Evolutionary conservation across 2,329 filamentous ascomycete genomes (phyloP), one percentile per base, ranked within the genome.

Genomic region (Ceratocystis harringtonii): DNA sequence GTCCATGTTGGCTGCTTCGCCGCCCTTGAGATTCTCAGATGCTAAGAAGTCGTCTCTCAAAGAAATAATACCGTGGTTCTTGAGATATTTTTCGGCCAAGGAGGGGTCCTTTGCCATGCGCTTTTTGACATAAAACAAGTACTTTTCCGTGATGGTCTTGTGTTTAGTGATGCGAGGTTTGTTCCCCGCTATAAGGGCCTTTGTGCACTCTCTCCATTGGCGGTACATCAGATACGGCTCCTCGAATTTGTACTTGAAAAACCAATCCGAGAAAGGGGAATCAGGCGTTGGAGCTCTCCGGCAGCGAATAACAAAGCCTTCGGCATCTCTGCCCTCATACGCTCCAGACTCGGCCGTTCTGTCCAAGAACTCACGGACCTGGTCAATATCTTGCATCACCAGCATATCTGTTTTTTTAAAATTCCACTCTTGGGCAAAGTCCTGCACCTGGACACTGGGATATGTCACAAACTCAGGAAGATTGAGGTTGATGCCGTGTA

Each of bases 181-280:
- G 70, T 84, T 88, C 15, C 88, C 88, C 1, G 81, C 72, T 70
- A 99, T 96, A 66, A 97, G 76, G 4, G 89, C 83, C 74, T 96
- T 97, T 52, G 94, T 99, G 73, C 89, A 95, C 77, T 99, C 94
- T 68, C 94, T 86, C 94, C 94, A 99, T 77, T 99, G 94, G 28
- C 94, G 86, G 76, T 97, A 99, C 90, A 99, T 95, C 68, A 99
- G 78, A 73, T 99, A 99, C 0, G 94, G 94, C 76, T 99, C 94
- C 72, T 99, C 94, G 68, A 99, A 99, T 77, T 99, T 99, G 83
- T 92, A 99, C 76, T 99, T 99, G 85, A 99, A 99, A 76, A 99
- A 99, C 94, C 94, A 99, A 74, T 99, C 92, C n/a, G 83, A 77
- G 73, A 86, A 94, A 0, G 83, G 81, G 15, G 74, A 73, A 0